phyloP scores from a whole-genome alignment of 768 basidiomycete genomes.

The Cantharellus anzutake region DNA sequence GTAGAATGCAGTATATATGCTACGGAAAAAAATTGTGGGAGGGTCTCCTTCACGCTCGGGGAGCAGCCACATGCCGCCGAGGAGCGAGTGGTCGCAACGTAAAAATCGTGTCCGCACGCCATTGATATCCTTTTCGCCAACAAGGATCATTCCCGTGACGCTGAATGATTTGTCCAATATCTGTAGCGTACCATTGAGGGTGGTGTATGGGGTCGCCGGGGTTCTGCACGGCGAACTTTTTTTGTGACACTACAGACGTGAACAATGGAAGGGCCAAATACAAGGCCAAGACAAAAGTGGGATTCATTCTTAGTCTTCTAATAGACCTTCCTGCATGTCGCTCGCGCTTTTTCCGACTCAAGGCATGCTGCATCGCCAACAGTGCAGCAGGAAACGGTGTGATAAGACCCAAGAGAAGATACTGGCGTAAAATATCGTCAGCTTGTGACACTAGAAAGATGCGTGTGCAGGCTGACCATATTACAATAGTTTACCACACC shows the following conservation, averaged over 20 bases:
- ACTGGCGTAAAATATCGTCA: conserved; percentile 9
- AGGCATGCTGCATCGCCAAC: background rate
- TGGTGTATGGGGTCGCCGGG: conserved; percentile 24
- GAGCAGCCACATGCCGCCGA: conserved; percentile 59
- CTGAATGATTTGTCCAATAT: conserved; percentile 15
- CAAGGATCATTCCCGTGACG: conserved; percentile 63
- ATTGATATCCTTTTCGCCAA: conserved; percentile 37
- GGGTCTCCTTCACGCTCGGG: conserved; percentile 14
- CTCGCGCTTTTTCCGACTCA: no score
- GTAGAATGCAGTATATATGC: conserved; percentile 68
- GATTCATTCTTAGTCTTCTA: no score
- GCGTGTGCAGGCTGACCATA: no score
- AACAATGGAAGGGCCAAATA: background rate
- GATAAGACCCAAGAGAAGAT: conserved; percentile 14
- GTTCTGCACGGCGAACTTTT: conserved; percentile 20
- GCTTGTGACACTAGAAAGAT: no score
- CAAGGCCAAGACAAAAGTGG: no score
- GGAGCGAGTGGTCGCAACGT: conserved; percentile 34
- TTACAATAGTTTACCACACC: no score
- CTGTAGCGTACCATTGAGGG: conserved; percentile 9
- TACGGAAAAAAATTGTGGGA: conserved; percentile 42
- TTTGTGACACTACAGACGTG: background rate
- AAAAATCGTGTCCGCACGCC: conserved; percentile 24
- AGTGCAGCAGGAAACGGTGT: background rate
- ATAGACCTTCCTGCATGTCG: no score